Conservation (phyloP, 2,329 filamentous ascomycete species). For the Drechslerella stenobrocha region DNA sequence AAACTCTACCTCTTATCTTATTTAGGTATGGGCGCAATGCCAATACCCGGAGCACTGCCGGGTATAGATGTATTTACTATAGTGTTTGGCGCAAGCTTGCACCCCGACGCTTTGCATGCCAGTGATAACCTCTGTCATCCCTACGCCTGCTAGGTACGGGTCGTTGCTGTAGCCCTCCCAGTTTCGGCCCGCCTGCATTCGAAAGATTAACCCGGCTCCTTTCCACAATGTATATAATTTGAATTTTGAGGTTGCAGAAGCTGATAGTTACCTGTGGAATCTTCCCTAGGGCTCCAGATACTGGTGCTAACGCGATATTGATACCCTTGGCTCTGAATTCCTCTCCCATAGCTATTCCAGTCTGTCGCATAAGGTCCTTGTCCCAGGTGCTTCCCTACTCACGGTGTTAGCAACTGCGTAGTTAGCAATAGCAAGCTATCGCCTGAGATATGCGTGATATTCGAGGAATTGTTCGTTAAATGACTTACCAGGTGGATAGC, state of each 20-base stretch:
- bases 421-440: not conserved
- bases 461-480: constrained; percentile 66
- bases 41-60: too few relatives aligned
- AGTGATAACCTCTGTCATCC: constrained; percentile 71
- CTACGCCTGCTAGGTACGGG: constrained; percentile 72
- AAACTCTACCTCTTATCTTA: too few relatives aligned
- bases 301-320: constrained; percentile 75
- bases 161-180: constrained; percentile 75
- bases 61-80: constrained; percentile 61
- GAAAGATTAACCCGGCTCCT: not conserved
- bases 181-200: constrained; percentile 68
- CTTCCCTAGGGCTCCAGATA: constrained; percentile 58
- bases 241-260: not conserved
- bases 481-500: constrained; percentile 54
- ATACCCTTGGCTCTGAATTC: constrained; percentile 76
- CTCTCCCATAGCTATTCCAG: constrained; percentile 72
- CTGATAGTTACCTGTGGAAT: constrained; percentile 22
- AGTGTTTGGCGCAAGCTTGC: constrained; percentile 74
- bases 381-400: constrained; percentile 74
- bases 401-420: not conserved
- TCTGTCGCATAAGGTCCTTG: constrained; percentile 68
- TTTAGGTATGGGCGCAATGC: too few relatives aligned
- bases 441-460: not conserved
- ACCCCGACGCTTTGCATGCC: constrained; percentile 82
- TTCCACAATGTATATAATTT: not conserved